Percentiles rank a stretch among this genome's conserved stretches.
These are phyloP conservation scores for Cryptosporidium andersoni DNA, from an alignment of 169 alveolate species.

Conservation along the genomic window DNA sequence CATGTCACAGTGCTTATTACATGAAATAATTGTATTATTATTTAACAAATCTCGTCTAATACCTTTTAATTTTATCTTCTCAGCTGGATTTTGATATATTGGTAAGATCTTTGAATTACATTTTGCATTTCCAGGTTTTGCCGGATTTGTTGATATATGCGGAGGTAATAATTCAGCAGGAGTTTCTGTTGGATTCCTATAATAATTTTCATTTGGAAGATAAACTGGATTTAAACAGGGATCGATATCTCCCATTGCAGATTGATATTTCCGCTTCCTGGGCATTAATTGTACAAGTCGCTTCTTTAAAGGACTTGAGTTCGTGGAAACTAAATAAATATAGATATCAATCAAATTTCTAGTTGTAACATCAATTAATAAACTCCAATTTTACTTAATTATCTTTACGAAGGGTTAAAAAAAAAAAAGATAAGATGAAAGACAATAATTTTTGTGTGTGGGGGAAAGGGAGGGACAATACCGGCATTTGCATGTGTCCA, in stretches of 20 bases:
- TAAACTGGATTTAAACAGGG: slow-evolving; percentile 47
- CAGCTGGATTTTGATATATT: slow-evolving; percentile 5
- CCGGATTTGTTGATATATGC: slow-evolving; percentile 59
- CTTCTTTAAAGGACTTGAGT: neutral
- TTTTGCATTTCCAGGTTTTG: slow-evolving; percentile 20
- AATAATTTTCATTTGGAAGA: slow-evolving; percentile 57
- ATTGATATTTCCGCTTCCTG: slow-evolving; percentile 59
- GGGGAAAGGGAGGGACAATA: slow-evolving; percentile 43
- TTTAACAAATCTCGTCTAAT: slow-evolving; percentile 3
- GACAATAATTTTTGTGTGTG: neutral
- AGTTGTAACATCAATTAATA: too few relatives aligned
- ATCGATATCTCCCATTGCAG: slow-evolving; percentile 12
- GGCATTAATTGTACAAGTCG: slow-evolving; percentile 1
- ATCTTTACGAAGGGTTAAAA: too few relatives aligned
- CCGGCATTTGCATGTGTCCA: slow-evolving; percentile 72
- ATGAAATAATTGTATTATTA: neutral
- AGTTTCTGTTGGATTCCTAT: slow-evolving; percentile 62
- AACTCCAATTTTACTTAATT: too few relatives aligned
- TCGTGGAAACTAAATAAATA: neutral
- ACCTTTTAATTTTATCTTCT: slow-evolving; percentile 6
- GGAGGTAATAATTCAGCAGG: slow-evolving; percentile 52
- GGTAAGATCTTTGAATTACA: slow-evolving; percentile 21
- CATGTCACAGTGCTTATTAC: neutral
- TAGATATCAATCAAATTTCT: neutral
- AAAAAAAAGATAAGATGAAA: neutral